Base-by-base conservation (phyloP, 202 grass and related monocot genomes). In the Dendrocalamus latiflorus region DNA sequence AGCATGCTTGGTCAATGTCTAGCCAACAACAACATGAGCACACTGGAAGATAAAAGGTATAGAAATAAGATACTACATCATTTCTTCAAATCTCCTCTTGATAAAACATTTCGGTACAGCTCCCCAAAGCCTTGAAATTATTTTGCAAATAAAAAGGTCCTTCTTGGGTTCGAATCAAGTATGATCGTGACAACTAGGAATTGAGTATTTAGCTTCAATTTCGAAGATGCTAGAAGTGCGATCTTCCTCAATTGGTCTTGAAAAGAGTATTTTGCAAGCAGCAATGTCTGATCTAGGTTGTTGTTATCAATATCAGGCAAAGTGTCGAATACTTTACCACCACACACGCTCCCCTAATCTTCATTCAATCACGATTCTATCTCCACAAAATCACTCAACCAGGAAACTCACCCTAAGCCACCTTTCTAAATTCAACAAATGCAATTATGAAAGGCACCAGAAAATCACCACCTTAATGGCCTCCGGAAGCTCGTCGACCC, bases 381-480 rank as follows among this genome's bases (percentile, higher is more conserved):
- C 41, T 64, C 18, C 6, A 70, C 16, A 80, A 5, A 57, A 81
- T 7, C 37, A 77, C 20, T 68, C 64, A 57, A 54, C 8, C 36
- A 42, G n/a, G 12, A 68, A 81, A 4, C 11, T 9, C 4, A 12
- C n/a, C 4, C 42, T 73, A 39, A 48, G 34, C 6, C 69, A 36
- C 6, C 21, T 76, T 39, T 75, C 11, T 51, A 76, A 39, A 33
- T 42, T 82, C 3, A 69, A 33, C 56, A 77, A 62, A 15, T 65
- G 36, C 7, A 48, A 57, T 20, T 33, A 72, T 0, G 25, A 5
- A 49, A 28, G 51, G n/a, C 20, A 77, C 33, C 24, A 59, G 57
- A 60, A 60, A 65, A 57, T 48, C 49, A 60, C 48, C 79, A 98
- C 92, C 92, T 98, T 95, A 53, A 98, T 24, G 41, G 89, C 89